phyloP scores from a whole-genome alignment of 1,284 basidiomycete genomes.

The Austroboletus olivaceoglutinosus region DNA sequence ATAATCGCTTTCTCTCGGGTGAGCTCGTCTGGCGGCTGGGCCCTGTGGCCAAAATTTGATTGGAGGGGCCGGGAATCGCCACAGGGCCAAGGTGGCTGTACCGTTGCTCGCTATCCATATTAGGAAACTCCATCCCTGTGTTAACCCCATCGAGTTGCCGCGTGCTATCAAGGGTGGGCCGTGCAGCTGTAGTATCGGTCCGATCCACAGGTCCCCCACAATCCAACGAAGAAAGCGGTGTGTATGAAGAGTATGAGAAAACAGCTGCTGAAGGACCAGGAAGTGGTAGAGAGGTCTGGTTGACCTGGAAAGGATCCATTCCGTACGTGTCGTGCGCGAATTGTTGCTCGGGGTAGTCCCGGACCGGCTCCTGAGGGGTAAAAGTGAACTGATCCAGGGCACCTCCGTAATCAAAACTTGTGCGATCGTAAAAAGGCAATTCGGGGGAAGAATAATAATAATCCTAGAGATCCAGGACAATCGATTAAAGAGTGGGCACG shows the following conservation, averaged over 20 bases:
- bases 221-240: background rate
- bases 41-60: constrained; percentile 2
- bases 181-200: background rate
- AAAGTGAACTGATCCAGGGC: background rate
- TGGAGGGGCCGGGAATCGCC: constrained; percentile 3
- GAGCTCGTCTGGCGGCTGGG: constrained; percentile 19
- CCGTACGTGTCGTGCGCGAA: background rate
- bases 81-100: constrained; percentile 25
- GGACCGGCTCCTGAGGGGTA: background rate
- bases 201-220: background rate
- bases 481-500: background rate
- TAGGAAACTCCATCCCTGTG: constrained; percentile 6
- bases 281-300: constrained; percentile 5
- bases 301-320: background rate
- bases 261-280: background rate
- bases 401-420: background rate
- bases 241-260: background rate
- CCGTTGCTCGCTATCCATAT: background rate
- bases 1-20: constrained; percentile 21
- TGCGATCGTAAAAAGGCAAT: background rate
- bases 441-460: background rate
- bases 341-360: background rate
- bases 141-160: background rate
- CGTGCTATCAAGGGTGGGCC: background rate
- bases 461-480: constrained; percentile 5